A percentile compares a stretch with the other conserved stretches of the same genome.
phyloP scores from a whole-genome alignment of 352 stramenopile species.

The Phytophthora kernoviae region DNA sequence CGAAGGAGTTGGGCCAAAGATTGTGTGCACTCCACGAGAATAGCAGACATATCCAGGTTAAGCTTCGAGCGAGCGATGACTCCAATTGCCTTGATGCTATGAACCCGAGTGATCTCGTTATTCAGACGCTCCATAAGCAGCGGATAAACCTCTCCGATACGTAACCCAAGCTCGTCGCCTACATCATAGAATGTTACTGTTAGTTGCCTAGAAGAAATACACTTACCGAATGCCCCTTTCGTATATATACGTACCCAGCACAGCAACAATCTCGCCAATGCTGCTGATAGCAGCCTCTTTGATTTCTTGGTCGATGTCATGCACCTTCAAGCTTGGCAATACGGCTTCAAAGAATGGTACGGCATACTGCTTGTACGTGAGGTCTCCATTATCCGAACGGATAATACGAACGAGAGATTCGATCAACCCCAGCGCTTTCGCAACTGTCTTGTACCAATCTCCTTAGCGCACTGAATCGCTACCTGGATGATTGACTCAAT shows the following conservation, averaged over 20 bases:
- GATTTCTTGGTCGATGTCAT: conserved; percentile 99
- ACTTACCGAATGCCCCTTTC: neutral
- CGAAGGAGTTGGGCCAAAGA: conserved; percentile 93
- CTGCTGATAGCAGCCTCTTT: conserved; percentile 96
- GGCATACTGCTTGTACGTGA: conserved; percentile 62
- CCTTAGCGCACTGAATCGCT: conserved; percentile 89
- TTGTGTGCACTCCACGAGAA: conserved; percentile 88
- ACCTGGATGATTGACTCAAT: conserved; percentile 85
- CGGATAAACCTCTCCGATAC: conserved; percentile 87
- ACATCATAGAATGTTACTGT: conserved; percentile 15
- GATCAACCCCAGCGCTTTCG: conserved; percentile 94
- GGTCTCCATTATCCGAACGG: conserved; percentile 40
- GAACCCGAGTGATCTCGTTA: conserved; percentile 98
- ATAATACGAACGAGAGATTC: conserved; percentile 90
- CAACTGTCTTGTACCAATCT: conserved; percentile 99
- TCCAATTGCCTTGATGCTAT: conserved; percentile 96
- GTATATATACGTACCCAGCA: conserved; percentile 44
- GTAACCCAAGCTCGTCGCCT: conserved; percentile 82
- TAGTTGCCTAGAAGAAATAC: too few species aligned
- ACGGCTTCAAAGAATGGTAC: conserved; percentile 92
- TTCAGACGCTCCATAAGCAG: conserved; percentile 96
- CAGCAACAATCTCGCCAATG: conserved; percentile 89
- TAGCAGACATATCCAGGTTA: conserved; percentile 89
- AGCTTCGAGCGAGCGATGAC: conserved; percentile 88
- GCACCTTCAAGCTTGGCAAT: conserved; percentile 93